Evolutionary conservation across 805 yeast genomes (phyloP).

Genomic region (Saccharomycopsis microspora): DNA sequence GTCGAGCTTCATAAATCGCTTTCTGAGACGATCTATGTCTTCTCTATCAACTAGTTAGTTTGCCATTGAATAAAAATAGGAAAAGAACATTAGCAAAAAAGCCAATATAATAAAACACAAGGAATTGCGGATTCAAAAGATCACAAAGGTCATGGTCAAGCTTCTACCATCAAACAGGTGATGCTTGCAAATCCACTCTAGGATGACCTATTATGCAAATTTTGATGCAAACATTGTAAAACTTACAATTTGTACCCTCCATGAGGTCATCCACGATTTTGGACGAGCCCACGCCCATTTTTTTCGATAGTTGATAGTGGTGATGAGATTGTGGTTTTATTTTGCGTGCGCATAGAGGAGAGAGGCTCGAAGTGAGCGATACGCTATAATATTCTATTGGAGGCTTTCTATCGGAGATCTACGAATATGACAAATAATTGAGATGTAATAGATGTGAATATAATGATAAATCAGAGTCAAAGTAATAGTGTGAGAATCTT

Average conservation of each 20-base stretch:
- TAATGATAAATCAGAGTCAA: not conserved
- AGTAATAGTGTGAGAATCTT: too few species aligned
- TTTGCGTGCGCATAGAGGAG: not conserved
- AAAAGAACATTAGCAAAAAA: not conserved
- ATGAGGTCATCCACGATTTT: conserved; percentile 55
- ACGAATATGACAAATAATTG: not conserved
- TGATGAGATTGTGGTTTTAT: not conserved
- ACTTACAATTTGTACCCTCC: conserved; percentile 69
- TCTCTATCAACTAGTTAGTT: conserved; percentile 62
- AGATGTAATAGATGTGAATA: not conserved
- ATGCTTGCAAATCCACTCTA: too few species aligned
- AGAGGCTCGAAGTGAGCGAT: too few species aligned
- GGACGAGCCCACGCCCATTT: conserved; percentile 54
- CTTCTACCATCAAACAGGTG: too few species aligned
- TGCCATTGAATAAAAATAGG: not conserved
- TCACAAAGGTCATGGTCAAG: too few species aligned
- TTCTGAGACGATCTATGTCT: conserved; percentile 83
- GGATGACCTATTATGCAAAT: too few species aligned
- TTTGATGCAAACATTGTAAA: not conserved
- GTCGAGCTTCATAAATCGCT: conserved; percentile 91
- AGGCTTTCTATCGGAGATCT: not conserved
- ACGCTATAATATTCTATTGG: not conserved
- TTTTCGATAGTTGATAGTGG: not conserved
- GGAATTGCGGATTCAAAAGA: too few species aligned
- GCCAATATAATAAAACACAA: too few species aligned